Evolutionary conservation across 495 filamentous ascomycete species (phyloP).

Genomic region (Xylaria palmicola): DNA sequence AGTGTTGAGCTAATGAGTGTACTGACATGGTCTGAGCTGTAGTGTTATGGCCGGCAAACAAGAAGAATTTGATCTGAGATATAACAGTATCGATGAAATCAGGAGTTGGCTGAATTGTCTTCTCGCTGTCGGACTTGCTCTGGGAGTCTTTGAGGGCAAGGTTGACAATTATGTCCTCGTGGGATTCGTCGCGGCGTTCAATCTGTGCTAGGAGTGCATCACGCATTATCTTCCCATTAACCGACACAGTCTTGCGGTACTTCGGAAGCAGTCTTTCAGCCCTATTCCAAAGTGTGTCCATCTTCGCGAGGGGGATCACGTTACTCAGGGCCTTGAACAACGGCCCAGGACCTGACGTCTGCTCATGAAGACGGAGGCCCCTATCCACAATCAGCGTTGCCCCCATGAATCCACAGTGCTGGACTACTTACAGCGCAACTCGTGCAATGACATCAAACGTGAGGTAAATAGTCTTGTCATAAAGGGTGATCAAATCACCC

Average conservation of each 20-base stretch:
- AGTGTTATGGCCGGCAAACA: conserved; percentile 43
- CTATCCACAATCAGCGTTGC: conserved; percentile 9
- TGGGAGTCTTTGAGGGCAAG: conserved; percentile 15
- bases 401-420: too few relatives aligned
- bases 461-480: conserved; percentile 12
- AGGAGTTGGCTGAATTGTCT: not conserved
- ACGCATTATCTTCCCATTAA: not conserved
- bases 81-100: conserved; percentile 12
- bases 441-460: conserved; percentile 25
- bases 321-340: conserved; percentile 16
- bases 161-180: conserved; percentile 9
- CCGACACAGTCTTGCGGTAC: not conserved
- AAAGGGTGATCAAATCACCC: conserved; percentile 27
- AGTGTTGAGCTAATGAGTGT: not conserved
- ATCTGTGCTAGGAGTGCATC: not conserved
- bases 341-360: conserved; percentile 8
- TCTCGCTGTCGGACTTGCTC: not conserved
- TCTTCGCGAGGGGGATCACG: conserved; percentile 7
- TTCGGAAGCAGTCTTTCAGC: not conserved
- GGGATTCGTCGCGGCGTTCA: not conserved
- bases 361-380: conserved; percentile 25
- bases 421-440: conserved; percentile 1
- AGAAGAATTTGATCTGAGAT: conserved; percentile 29
- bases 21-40: conserved; percentile 27
- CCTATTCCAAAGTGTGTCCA: not conserved